Conservation (phyloP, 768 basidiomycete species). For the Rhizopogon salebrosus region DNA sequence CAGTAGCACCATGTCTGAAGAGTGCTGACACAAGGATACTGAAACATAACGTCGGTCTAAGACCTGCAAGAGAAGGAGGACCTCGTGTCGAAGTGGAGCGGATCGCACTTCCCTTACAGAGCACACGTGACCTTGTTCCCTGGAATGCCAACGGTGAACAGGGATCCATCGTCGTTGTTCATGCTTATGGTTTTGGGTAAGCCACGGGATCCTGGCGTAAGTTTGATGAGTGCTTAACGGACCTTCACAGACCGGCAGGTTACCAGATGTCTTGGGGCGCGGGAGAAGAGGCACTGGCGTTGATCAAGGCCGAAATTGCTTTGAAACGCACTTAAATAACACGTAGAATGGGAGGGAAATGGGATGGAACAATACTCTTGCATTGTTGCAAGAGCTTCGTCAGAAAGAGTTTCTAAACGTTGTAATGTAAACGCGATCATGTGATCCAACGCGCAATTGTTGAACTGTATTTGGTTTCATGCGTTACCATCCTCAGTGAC, state of each 20-base stretch:
- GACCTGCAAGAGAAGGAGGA: conserved; percentile 53
- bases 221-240: neutral
- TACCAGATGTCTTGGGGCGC: conserved; percentile 40
- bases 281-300: conserved; percentile 33
- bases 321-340: neutral
- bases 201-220: conserved; percentile 15
- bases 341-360: neutral
- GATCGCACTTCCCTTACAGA: conserved; percentile 29
- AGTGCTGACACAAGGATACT: conserved; percentile 37
- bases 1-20: conserved; percentile 31
- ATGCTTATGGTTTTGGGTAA: conserved; percentile 60
- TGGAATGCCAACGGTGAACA: conserved; percentile 13
- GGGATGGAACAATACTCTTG: neutral
- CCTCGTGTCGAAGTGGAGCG: conserved; percentile 49
- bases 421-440: conserved; percentile 26
- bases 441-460: conserved; percentile 27
- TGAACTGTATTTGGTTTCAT: conserved; percentile 19
- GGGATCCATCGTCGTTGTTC: conserved; percentile 35
- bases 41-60: conserved; percentile 52
- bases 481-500: conserved; percentile 4
- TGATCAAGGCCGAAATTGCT: conserved; percentile 13
- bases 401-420: too few relatives aligned
- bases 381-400: too few relatives aligned
- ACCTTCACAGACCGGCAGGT: conserved; percentile 25
- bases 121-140: conserved; percentile 14